Evolutionary conservation across 306 rosid genomes (phyloP).

Genomic region (Trifolium subterraneum): DNA sequence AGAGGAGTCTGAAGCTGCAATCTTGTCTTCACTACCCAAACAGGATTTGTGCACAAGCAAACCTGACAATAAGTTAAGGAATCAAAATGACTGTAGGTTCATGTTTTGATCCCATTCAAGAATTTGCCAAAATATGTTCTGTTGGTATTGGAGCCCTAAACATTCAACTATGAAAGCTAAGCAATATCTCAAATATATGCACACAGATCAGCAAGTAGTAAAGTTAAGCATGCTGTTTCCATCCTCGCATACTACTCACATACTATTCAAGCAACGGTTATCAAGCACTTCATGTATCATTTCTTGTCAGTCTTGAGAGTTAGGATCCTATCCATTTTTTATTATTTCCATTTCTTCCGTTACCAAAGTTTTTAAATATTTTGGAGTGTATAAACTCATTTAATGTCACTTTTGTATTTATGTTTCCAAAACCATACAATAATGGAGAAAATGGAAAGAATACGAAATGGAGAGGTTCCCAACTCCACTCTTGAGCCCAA

Average conservation of each 20-base stretch:
- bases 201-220: constrained; percentile 21
- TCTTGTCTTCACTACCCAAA: constrained; percentile 97
- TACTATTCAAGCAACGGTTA: constrained; percentile 11
- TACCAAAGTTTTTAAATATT: too few relatives aligned
- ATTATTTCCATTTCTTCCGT: too few relatives aligned
- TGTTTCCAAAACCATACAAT: too few relatives aligned
- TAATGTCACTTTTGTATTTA: too few relatives aligned
- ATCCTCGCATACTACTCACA: not conserved
- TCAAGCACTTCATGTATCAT: too few relatives aligned
- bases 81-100: constrained; percentile 38
- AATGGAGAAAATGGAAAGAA: too few relatives aligned
- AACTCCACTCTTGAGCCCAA: constrained; percentile 4
- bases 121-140: constrained; percentile 14
- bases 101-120: constrained; percentile 19
- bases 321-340: too few relatives aligned
- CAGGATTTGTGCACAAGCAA: constrained; percentile 86
- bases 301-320: too few relatives aligned
- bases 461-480: too few relatives aligned
- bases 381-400: too few relatives aligned
- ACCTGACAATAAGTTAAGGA: constrained; percentile 61
- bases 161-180: constrained; percentile 34
- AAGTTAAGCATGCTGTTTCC: constrained; percentile 12
- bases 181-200: constrained; percentile 29
- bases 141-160: constrained; percentile 26
- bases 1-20: constrained; percentile 97